These are phyloP conservation scores for Adansonia gregorii DNA, from an alignment of 441 rosid genomes.

Conservation along the genomic window DNA sequence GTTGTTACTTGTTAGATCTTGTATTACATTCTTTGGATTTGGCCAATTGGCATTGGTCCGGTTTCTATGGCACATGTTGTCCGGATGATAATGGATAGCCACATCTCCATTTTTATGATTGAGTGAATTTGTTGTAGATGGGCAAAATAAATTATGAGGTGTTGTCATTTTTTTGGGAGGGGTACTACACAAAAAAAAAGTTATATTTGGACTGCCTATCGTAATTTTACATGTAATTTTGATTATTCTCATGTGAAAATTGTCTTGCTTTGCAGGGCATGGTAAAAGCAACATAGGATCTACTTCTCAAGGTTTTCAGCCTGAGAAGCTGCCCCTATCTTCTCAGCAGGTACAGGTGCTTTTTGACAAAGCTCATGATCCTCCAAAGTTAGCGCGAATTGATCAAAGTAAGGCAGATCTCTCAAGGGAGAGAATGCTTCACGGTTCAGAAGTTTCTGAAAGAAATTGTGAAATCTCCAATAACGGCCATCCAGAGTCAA, in stretches of 20 bases:
- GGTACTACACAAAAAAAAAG: not conserved
- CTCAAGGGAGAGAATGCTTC: constrained; percentile 54
- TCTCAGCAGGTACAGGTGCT: constrained; percentile 49
- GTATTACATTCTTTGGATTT: constrained; percentile 8
- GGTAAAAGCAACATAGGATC: constrained; percentile 42
- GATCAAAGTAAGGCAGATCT: constrained; percentile 51
- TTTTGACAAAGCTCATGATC: constrained; percentile 47
- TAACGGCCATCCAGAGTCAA: constrained; percentile 46
- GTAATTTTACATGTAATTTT: constrained; percentile 29
- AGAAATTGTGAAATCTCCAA: constrained; percentile 49
- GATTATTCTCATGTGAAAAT: constrained; percentile 33
- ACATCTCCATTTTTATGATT: not conserved
- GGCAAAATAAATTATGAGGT: not conserved
- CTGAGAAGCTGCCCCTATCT: constrained; percentile 43
- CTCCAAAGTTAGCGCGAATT: constrained; percentile 42
- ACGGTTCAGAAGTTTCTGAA: constrained; percentile 50
- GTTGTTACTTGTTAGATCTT: constrained; percentile 21
- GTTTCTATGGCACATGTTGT: constrained; percentile 22
- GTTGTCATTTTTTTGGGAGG: not conserved
- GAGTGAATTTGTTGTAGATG: not conserved
- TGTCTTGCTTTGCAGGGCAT: constrained; percentile 50
- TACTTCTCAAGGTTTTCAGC: constrained; percentile 45
- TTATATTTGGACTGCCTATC: not conserved
- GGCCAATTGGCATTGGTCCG: constrained; percentile 5
- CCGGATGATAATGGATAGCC: not conserved